Evolutionary conservation across 345 rosid species (phyloP).

Genomic region (Brassica incana): DNA sequence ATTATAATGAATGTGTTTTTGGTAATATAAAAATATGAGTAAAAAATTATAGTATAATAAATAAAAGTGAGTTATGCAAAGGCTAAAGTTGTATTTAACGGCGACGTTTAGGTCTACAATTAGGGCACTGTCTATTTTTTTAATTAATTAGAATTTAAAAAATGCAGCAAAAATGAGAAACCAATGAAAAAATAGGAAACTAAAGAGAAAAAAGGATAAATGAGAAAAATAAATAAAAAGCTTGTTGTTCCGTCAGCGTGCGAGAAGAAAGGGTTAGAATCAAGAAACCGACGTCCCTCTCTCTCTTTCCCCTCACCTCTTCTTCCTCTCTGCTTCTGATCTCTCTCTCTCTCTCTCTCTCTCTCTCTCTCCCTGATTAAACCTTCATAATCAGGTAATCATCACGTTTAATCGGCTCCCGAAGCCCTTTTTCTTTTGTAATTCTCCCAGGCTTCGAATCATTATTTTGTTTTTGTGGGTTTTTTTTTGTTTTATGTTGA

Average conservation of each 20-base stretch:
- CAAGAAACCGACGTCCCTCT: conserved; percentile 43
- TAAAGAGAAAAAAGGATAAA: conserved; percentile 14
- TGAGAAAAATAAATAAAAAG: conserved; percentile 22
- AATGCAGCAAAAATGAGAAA: conserved; percentile 12
- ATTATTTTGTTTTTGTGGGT: conserved; percentile 7
- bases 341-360: not conserved
- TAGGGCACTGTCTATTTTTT: conserved; percentile 7
- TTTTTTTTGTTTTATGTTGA: not conserved
- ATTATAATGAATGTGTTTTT: not conserved
- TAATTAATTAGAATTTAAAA: not conserved
- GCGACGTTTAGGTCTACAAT: conserved; percentile 16
- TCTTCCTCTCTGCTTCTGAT: too few species aligned
- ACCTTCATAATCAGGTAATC: conserved; percentile 40
- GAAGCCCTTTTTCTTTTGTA: not conserved
- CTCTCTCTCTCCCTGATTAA: conserved; percentile 39
- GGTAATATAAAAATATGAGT: not conserved
- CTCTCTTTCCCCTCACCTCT: too few species aligned
- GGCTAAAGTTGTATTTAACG: not conserved
- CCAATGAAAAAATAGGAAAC: conserved; percentile 18
- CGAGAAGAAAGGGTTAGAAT: conserved; percentile 27
- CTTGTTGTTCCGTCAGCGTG: conserved; percentile 8
- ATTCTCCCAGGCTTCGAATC: not conserved
- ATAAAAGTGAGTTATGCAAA: not conserved
- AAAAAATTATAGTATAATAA: not conserved
- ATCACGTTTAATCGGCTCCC: conserved; percentile 7